Evolutionary conservation across 1,139 yeast species (phyloP).

Genomic region (Candida sp.): DNA sequence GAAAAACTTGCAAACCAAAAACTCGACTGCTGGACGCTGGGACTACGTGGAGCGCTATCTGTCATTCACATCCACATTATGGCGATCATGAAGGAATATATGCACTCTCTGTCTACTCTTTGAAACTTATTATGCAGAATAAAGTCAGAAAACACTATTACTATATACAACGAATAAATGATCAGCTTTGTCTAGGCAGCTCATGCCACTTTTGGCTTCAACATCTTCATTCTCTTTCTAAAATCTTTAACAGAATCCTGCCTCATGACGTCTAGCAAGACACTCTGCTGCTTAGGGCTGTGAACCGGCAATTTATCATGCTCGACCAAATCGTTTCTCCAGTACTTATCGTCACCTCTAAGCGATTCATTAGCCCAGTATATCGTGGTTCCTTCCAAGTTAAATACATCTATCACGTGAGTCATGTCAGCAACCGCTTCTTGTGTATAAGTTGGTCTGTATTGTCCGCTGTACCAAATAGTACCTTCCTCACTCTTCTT

Average conservation of each 20-base stretch:
- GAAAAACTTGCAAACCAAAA: background rate
- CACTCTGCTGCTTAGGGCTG: slow-evolving; percentile 68
- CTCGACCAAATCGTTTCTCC: slow-evolving; percentile 60
- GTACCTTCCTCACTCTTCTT: slow-evolving; percentile 78
- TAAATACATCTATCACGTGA: slow-evolving; percentile 68
- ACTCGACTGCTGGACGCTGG: background rate
- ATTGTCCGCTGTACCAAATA: slow-evolving; percentile 86
- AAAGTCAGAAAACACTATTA: background rate
- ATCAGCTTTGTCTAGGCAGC: background rate
- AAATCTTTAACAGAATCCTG: slow-evolving; percentile 43
- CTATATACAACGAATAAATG: slow-evolving; percentile 1
- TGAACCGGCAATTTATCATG: slow-evolving; percentile 64
- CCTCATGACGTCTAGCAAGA: slow-evolving; percentile 62
- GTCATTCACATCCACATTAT: background rate
- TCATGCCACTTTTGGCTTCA: background rate
- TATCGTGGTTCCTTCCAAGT: slow-evolving; percentile 52
- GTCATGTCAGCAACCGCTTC: slow-evolving; percentile 91
- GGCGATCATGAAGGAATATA: too few species aligned
- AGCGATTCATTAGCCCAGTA: slow-evolving; percentile 91
- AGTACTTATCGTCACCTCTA: slow-evolving; percentile 72
- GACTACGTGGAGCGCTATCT: too few species aligned
- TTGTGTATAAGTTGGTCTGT: slow-evolving; percentile 88
- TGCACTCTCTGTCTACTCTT: too few species aligned
- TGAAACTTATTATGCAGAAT: too few species aligned
- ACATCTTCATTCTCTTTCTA: slow-evolving; percentile 20